These are phyloP conservation scores for Gossypium trilobum DNA, from an alignment of 441 rosid species.

Conservation along the genomic window DNA sequence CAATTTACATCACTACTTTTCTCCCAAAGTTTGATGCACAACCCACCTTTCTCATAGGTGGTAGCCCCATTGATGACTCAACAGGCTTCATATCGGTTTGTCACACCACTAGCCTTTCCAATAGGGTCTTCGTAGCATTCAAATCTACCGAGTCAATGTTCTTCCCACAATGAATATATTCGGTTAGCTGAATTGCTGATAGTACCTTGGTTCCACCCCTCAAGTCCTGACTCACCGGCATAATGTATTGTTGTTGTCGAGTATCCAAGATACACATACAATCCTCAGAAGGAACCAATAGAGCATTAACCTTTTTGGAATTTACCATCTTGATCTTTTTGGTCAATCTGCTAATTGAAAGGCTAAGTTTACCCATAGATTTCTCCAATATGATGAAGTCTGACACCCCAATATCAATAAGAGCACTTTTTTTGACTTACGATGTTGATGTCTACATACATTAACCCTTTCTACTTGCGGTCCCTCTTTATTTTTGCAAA, in stretches of 20 bases:
- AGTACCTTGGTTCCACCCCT: not conserved
- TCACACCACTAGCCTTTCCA: not conserved
- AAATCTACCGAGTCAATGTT: not conserved
- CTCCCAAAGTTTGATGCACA: not conserved
- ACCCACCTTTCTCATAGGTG: not conserved
- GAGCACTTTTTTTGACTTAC: too few relatives aligned
- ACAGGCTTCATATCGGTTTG: too few relatives aligned
- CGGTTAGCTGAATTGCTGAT: too few relatives aligned
- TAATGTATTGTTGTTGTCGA: too few relatives aligned
- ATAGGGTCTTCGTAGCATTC: too few relatives aligned
- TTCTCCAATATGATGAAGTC: not conserved
- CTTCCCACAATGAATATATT: not conserved
- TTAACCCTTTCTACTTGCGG: too few relatives aligned
- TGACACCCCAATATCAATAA: not conserved
- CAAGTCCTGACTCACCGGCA: not conserved
- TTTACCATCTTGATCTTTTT: not conserved
- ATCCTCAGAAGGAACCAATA: not conserved
- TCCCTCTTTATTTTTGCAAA: too few relatives aligned
- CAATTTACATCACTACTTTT: not conserved
- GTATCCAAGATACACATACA: not conserved
- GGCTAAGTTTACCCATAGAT: not conserved
- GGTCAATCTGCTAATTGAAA: too few relatives aligned
- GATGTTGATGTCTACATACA: too few relatives aligned
- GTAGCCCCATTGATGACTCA: too few relatives aligned
- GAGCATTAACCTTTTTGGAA: not conserved